Conservation (phyloP, 441 rosid species). For the Macaranga tanarius region DNA sequence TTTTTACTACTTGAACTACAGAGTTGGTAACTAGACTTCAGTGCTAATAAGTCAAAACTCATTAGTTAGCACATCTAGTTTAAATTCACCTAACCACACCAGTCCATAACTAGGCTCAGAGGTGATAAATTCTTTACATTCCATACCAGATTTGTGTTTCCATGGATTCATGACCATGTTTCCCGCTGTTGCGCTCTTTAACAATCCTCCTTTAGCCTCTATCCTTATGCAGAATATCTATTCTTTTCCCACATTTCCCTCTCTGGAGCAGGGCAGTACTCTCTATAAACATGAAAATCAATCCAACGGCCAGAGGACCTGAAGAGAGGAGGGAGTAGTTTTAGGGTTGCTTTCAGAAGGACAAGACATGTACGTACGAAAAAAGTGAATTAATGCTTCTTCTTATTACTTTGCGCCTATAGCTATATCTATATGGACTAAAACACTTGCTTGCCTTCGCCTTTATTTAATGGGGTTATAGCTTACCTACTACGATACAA, state of each 20-base stretch:
- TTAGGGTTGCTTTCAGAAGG: background rate
- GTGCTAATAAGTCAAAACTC: too few relatives aligned
- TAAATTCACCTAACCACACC: background rate
- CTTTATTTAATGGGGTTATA: too few relatives aligned
- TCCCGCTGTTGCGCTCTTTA: constrained; percentile 2
- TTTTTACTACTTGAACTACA: too few relatives aligned
- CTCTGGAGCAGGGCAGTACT: background rate
- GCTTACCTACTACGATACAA: too few relatives aligned
- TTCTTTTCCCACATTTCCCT: too few relatives aligned
- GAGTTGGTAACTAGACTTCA: too few relatives aligned
- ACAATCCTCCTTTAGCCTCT: background rate
- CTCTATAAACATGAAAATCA: background rate
- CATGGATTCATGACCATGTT: constrained; percentile 13
- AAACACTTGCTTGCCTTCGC: background rate
- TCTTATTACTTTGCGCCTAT: background rate
- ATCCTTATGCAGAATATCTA: too few relatives aligned
- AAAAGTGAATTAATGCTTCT: background rate
- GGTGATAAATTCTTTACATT: background rate
- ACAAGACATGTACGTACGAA: constrained; percentile 2
- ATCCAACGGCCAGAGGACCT: background rate
- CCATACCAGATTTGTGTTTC: background rate
- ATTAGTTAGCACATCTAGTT: too few relatives aligned
- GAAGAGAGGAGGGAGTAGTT: background rate
- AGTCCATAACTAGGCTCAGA: background rate
- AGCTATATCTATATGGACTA: background rate